phyloP scores from a whole-genome alignment of 139 green algal species.

The Deuterostichococcus epilithicus region DNA sequence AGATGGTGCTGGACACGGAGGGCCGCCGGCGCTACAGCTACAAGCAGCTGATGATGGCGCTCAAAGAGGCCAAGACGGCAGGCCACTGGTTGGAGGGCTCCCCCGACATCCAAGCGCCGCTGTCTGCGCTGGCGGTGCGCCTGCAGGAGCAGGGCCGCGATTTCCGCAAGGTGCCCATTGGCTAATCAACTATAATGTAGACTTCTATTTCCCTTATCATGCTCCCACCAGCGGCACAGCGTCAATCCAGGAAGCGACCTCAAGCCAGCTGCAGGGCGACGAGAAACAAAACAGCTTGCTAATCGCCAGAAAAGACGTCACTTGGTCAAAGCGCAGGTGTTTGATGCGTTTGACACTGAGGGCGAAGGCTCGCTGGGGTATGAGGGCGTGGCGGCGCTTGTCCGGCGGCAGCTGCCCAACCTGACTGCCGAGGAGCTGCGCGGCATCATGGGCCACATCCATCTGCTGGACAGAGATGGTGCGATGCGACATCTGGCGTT shows the following conservation, averaged over 20 bases:
- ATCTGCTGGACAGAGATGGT: not conserved
- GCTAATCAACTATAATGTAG: too few relatives aligned
- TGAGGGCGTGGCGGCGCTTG: not conserved
- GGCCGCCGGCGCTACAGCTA: not conserved
- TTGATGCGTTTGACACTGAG: not conserved
- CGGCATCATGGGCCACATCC: not conserved
- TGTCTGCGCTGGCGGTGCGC: not conserved
- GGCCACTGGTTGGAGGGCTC: not conserved
- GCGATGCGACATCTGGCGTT: not conserved
- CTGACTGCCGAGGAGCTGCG: not conserved
- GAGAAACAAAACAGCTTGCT: too few relatives aligned
- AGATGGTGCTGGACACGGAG: conserved; percentile 1
- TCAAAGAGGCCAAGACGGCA: not conserved
- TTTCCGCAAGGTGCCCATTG: conserved; percentile 3
- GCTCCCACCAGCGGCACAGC: too few relatives aligned
- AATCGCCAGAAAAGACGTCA: not conserved
- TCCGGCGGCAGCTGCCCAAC: not conserved
- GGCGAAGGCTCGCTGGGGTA: not conserved
- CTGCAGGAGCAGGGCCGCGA: conserved; percentile 1
- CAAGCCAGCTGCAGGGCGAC: too few relatives aligned
- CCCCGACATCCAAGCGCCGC: not conserved
- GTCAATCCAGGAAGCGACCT: too few relatives aligned
- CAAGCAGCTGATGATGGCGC: conserved; percentile 5
- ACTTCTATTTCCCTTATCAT: too few relatives aligned
- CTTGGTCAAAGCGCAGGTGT: not conserved